These are phyloP conservation scores for Pythium sukuiense DNA, from an alignment of 352 stramenopile genomes.

Conservation along the genomic window DNA sequence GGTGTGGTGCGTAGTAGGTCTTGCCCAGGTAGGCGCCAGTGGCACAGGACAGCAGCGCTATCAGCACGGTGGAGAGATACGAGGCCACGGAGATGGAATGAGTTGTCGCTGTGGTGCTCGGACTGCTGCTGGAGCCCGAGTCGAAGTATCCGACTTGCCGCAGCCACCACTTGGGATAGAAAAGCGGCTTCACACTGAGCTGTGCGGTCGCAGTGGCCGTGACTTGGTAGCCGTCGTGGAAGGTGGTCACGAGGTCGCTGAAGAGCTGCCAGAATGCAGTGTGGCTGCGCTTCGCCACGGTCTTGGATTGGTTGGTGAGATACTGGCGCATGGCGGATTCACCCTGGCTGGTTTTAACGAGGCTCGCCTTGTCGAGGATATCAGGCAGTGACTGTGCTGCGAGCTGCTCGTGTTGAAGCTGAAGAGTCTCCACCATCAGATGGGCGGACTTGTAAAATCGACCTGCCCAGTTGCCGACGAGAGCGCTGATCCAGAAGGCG, in stretches of 20 bases:
- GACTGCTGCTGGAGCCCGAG: conserved; percentile 13
- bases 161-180: conserved; percentile 87
- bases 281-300: conserved; percentile 55
- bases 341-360: conserved; percentile 39
- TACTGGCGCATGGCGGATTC: conserved; percentile 52
- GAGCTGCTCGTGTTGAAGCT: conserved; percentile 59
- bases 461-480: conserved; percentile 85
- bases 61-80: conserved; percentile 20
- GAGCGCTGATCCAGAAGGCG: conserved; percentile 74
- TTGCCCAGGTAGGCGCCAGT: conserved; percentile 24
- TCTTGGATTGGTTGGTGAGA: conserved; percentile 52
- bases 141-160: conserved; percentile 76
- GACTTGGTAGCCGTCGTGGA: conserved; percentile 83
- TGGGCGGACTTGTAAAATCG: conserved; percentile 75
- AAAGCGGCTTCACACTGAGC: conserved; percentile 57
- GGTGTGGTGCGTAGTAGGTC: conserved; percentile 20
- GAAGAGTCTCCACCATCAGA: conserved; percentile 55
- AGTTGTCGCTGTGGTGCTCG: neutral
- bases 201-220: conserved; percentile 43
- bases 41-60: conserved; percentile 17
- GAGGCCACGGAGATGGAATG: conserved; percentile 19
- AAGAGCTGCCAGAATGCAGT: conserved; percentile 62
- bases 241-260: conserved; percentile 63
- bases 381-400: conserved; percentile 37
- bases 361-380: conserved; percentile 38